phyloP scores from a whole-genome alignment of 768 basidiomycete genomes.

The Albatrellus ellisii region DNA sequence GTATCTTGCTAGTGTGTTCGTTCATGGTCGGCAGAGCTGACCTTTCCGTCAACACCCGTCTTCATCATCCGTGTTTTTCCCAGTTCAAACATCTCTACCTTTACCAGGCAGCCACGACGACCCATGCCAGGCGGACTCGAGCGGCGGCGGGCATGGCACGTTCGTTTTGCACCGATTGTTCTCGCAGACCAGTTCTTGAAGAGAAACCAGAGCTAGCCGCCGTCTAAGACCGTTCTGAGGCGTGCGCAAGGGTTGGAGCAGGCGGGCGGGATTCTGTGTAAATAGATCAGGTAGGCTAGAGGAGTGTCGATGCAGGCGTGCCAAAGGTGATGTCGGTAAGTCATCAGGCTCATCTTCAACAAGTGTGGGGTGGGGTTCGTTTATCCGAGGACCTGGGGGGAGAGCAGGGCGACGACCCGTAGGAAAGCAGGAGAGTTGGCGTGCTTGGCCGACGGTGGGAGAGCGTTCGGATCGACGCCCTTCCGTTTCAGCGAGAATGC shows the following conservation, averaged over 20 bases:
- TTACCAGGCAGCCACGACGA: not conserved
- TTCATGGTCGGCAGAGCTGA: no score
- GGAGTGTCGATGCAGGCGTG: not conserved
- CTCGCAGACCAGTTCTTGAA: no score
- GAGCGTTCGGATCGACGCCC: conserved; percentile 45
- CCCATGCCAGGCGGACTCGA: no score
- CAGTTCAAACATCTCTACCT: no score
- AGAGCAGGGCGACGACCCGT: not conserved
- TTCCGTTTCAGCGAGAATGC: conserved; percentile 53
- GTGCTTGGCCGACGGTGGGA: conserved; percentile 10
- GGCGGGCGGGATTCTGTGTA: conserved; percentile 5
- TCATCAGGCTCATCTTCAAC: no score
- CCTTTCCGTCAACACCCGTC: conserved; percentile 9
- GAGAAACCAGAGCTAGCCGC: no score
- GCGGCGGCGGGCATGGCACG: no score
- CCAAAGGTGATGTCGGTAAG: not conserved
- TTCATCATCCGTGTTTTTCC: conserved; percentile 6
- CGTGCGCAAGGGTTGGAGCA: conserved; percentile 8
- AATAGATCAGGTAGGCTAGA: not conserved
- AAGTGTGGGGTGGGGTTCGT: not conserved
- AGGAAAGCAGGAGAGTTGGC: not conserved
- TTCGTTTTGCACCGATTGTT: no score
- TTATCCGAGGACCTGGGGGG: not conserved
- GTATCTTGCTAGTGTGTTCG: no score
- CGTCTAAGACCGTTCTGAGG: no score